Base-by-base conservation (phyloP, 805 yeast species). In the Yamadazyma nakazawae region DNA sequence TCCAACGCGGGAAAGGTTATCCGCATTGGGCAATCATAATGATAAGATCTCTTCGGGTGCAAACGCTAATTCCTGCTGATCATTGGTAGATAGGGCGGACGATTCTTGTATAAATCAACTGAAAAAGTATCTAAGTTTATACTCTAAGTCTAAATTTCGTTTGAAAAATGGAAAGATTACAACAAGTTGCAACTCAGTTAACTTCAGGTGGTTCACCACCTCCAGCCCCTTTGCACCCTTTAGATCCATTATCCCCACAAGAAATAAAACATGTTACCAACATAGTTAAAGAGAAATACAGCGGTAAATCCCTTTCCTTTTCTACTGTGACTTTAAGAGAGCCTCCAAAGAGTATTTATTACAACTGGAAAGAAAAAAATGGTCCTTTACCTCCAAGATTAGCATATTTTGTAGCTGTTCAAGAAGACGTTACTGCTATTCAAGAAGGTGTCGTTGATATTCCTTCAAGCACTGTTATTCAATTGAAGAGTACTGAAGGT, bases 401-500 rank as follows among this genome's bases (percentile, higher is more conserved):
- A 57, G 88, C 85, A 16, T 82, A 79, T 61, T 82, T 75, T 51
- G 86, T 85, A 42, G 72, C 81, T 42, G 71, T 84, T 40, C 84
- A 78, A 60, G 56, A 70, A 28, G 88, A 80, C 40, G 74, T 70
- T 46, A 65, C 75, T 43, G 90, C 88, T 56, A 75, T 85, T 49
- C 80, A 79, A 56, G 92, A 86, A 62, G 91, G 90, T 64, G 69
- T 80, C 37, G 84, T 83, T 52, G 85, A 82, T 60, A 61, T 85
- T 43, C 70, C 70, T 32, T 63, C 78, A 42, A 66, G 70, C 55
- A 61, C 66, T 40, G 69, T 85, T 30, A 64, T 77, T 40, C 73
- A 74, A 46, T 64, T 77, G 52, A 73, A 74, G 53, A 63, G 72
- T 43, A 62, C 76, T 39, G 79, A 76, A 47, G 86, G 84, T 35